Base-by-base conservation (phyloP, 441 rosid genomes). In the Flueggea neowawraea region DNA sequence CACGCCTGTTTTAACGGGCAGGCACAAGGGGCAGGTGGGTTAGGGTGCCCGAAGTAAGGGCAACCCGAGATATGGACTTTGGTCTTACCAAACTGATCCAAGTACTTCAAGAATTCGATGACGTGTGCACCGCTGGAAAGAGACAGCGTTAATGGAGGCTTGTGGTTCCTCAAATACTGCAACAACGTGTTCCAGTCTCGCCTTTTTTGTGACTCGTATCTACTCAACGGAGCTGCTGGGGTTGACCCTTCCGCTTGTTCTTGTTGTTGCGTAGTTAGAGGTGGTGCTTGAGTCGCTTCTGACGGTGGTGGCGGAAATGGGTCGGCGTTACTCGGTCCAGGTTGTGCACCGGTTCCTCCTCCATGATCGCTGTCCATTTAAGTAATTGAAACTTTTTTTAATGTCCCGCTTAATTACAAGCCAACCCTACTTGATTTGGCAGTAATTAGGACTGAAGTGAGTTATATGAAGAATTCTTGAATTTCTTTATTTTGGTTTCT, bases 71-170 rank as follows among this genome's bases (percentile, higher is more conserved):
- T 66, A 76, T 93, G 98, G 52, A 92, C 98, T 62, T 92, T 92
- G 1, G 98, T 92, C 75, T 92, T 92, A 6, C 98, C 98, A 55
- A 92, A 92, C 71, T 92, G 98, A 64, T 92, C 98, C 7, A 92
- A 60, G 64, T 92, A 92, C 69, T 86, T 92, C 75, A 92, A 80
- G 74, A 92, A 92, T 77, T 92, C 98, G 55, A 92, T 83, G 43
- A 88, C 98, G 69, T 92, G 94, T 28, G 98, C 97, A 10, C 98
- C 97, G 36, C 98, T 90, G 81, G 97, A 90, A 1, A 97, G 74
- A 1, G 85, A 74, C 2, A 92, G 77, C 0, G 90, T 80, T 7
- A 92, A 65, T 11, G 98, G 98, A 0, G 98, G 98, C 76, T 88
- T 92, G 80, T 92, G 97, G 80, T 81, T 88, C 75, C 67, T 83